Evolutionary conservation across 768 basidiomycete species (phyloP).

Genomic region (Mycena leptocephala): DNA sequence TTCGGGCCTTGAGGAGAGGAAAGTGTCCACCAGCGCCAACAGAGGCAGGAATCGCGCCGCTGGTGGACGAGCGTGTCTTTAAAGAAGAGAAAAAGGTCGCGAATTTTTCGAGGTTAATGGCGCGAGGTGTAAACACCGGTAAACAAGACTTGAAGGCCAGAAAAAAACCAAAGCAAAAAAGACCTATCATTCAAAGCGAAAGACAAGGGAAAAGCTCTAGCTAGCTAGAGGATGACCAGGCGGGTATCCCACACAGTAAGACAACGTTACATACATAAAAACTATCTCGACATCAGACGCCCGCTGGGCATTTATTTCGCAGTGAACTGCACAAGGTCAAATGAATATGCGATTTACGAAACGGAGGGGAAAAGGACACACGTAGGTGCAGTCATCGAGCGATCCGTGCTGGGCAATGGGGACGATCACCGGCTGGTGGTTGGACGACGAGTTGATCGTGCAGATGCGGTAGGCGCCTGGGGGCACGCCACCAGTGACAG

Average conservation of each 20-base stretch:
- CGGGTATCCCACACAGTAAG: too few species aligned
- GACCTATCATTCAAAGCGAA: too few species aligned
- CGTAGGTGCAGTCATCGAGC: slow-evolving; percentile 74
- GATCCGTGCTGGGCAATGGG: slow-evolving; percentile 75
- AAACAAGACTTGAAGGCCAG: too few species aligned
- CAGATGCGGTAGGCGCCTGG: slow-evolving; percentile 73
- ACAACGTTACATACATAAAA: not conserved
- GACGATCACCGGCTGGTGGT: slow-evolving; percentile 72
- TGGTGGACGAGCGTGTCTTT: slow-evolving; percentile 46
- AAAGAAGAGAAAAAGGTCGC: not conserved
- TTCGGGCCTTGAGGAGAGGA: slow-evolving; percentile 41
- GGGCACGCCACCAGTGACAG: slow-evolving; percentile 69
- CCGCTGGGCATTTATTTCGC: slow-evolving; percentile 16
- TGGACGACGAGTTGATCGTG: slow-evolving; percentile 69
- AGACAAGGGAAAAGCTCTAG: too few species aligned
- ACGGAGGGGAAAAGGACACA: slow-evolving; percentile 47
- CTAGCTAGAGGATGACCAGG: not conserved
- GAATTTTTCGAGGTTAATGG: not conserved
- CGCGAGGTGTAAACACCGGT: not conserved
- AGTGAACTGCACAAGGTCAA: slow-evolving; percentile 49
- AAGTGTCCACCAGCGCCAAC: slow-evolving; percentile 49
- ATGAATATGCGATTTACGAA: slow-evolving; percentile 2
- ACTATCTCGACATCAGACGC: not conserved
- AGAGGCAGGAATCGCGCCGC: slow-evolving; percentile 60
- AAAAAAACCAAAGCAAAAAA: too few species aligned